Evolutionary conservation across 495 filamentous ascomycete genomes (phyloP), one percentile per base, ranked within the genome.

Genomic region (Aspergillus sclerotiicarbonarius): DNA sequence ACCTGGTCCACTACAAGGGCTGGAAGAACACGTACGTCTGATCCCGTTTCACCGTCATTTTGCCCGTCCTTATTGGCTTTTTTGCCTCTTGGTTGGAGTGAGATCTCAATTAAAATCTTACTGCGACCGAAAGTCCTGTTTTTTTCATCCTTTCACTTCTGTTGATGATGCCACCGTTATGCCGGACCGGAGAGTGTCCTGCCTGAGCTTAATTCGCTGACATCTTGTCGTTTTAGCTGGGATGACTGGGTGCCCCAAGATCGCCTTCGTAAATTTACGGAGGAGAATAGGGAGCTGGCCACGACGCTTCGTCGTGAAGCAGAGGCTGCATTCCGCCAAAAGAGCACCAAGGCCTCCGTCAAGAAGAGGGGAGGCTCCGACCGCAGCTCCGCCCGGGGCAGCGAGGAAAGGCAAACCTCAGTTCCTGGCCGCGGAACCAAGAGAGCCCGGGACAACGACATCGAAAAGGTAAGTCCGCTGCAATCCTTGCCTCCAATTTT

Each of bases 211-310:
- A 47, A 53, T 31, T 60, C 61, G 50, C 68, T 67, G 39, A 62
- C 44, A 18, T 29, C 33, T 50, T 43, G 16, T 55, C 31, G 45
- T 51, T 56, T 37, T 62, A 90, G 89, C 46, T 98, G 94, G 94
- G 94, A 98, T 77, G 94, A 98, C 79, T 98, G 93, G 92, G 94
- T 98, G 39, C 86, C 90, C 8, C 86, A 93, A 71, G 94, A 98
- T 71, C 91, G 94, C 53, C 86, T 98, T 13, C 87, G 93, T 56
- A 97, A 97, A 78, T 87, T 90, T 72, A 96, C 86, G 35, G 91
- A 96, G 37, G 94, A 98, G 75, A 97, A 98, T 71, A 87, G 88
- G 66, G 89, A 91, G 60, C 82, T 96, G 8, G 91, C 91, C 12
- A 68, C 71, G 49, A 76, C 73, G 46, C 65, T 79, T 30, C 75